Conservation (phyloP, 179 eudicot genomes). For the Corrigiola litoralis region DNA sequence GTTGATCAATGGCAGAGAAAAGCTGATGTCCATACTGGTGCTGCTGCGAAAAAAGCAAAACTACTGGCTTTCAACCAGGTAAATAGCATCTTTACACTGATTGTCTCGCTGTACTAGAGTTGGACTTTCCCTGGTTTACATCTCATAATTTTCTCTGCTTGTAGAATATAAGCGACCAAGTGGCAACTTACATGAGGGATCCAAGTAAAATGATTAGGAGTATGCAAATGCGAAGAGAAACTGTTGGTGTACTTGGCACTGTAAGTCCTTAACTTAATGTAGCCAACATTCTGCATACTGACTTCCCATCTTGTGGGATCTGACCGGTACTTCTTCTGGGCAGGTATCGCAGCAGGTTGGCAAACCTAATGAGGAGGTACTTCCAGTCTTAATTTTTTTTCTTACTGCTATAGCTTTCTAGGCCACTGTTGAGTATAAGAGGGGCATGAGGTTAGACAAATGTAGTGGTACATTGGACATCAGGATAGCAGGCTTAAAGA, state of each 20-base stretch:
- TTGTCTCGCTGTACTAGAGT: not conserved
- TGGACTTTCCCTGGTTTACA: not conserved
- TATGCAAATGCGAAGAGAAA: slow-evolving; percentile 73
- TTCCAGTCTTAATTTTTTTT: not conserved
- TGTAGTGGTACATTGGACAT: too few relatives aligned
- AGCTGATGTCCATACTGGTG: slow-evolving; percentile 90
- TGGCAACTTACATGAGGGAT: slow-evolving; percentile 87
- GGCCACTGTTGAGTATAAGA: too few relatives aligned
- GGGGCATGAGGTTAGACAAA: too few relatives aligned
- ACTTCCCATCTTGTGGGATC: slow-evolving; percentile 1
- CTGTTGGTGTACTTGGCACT: slow-evolving; percentile 64
- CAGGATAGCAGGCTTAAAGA: too few relatives aligned
- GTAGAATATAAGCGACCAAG: slow-evolving; percentile 90
- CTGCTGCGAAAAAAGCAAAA: slow-evolving; percentile 78
- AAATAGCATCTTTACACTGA: slow-evolving; percentile 6
- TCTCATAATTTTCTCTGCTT: slow-evolving; percentile 8
- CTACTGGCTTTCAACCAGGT: slow-evolving; percentile 95
- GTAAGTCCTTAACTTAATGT: slow-evolving; percentile 37
- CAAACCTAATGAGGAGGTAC: slow-evolving; percentile 49
- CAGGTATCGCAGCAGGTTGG: slow-evolving; percentile 45
- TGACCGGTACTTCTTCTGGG: slow-evolving; percentile 5
- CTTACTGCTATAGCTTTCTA: not conserved
- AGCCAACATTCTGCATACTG: not conserved
- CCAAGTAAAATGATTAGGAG: slow-evolving; percentile 89
- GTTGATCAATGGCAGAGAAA: slow-evolving; percentile 98